A percentile compares a stretch with the other conserved stretches of the same genome.
phyloP scores from a whole-genome alignment of 108 stramenopile genomes.

The Discostella stelligeroides region DNA sequence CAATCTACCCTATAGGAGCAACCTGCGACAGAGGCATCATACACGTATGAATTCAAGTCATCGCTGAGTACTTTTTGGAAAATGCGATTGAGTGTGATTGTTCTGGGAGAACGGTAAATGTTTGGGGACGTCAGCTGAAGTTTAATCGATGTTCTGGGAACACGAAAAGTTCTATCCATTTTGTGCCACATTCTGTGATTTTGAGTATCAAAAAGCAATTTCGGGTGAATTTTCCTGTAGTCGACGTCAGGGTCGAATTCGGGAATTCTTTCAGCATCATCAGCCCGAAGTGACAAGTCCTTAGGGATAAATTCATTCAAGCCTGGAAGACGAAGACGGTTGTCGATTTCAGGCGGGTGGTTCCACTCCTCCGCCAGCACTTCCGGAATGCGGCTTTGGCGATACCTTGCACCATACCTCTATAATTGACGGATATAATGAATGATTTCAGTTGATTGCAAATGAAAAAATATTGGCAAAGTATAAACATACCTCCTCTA shows the following conservation, averaged over 20 bases:
- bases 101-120: constrained; percentile 73
- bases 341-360: constrained; percentile 53
- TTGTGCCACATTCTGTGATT: constrained; percentile 83
- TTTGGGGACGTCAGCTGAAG: constrained; percentile 70
- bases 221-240: constrained; percentile 51
- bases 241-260: constrained; percentile 48
- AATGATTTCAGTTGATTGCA: no score
- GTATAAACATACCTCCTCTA: constrained; percentile 49
- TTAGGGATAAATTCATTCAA: constrained; percentile 82
- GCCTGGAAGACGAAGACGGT: constrained; percentile 67
- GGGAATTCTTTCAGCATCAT: constrained; percentile 46
- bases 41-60: constrained; percentile 83
- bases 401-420: constrained; percentile 92
- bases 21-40: constrained; percentile 89
- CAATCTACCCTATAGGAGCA: constrained; percentile 75
- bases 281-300: constrained; percentile 80
- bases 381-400: constrained; percentile 44
- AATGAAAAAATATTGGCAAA: no score
- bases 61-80: constrained; percentile 83
- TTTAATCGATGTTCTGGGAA: constrained; percentile 75
- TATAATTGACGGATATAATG: neutral
- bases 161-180: constrained; percentile 78
- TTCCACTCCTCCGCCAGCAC: constrained; percentile 70
- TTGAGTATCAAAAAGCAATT: constrained; percentile 55
- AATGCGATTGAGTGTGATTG: constrained; percentile 83